Percentiles rank a stretch among this genome's conserved stretches.
Conservation (phyloP, 257 asterid species). For the Solanum paucissectum region DNA sequence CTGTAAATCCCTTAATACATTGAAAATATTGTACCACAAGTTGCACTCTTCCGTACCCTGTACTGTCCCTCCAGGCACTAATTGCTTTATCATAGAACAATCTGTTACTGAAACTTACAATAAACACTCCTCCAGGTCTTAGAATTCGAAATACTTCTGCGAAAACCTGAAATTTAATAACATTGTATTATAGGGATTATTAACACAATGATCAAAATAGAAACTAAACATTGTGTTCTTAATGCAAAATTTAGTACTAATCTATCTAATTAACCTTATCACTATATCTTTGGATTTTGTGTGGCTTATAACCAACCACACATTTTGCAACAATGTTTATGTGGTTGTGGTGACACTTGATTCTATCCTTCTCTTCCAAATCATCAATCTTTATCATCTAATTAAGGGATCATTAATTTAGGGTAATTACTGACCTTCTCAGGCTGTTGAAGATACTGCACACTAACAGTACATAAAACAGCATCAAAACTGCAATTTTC, state of each 20-base stretch:
- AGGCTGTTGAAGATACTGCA: slow-evolving; percentile 83
- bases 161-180: slow-evolving; percentile 33
- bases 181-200: not conserved
- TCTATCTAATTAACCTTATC: not conserved
- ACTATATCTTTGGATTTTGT: not conserved
- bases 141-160: slow-evolving; percentile 50
- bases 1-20: slow-evolving; percentile 59
- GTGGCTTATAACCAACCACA: not conserved
- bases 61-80: slow-evolving; percentile 65
- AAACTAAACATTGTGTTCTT: not conserved
- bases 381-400: not conserved
- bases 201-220: not conserved
- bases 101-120: slow-evolving; percentile 71
- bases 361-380: not conserved
- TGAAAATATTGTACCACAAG: slow-evolving; percentile 66
- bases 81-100: slow-evolving; percentile 75
- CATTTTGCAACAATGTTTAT: not conserved
- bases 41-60: slow-evolving; percentile 45
- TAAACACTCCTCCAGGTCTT: slow-evolving; percentile 65
- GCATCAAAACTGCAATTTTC: slow-evolving; percentile 50
- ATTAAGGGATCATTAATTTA: too few relatives aligned
- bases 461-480: slow-evolving; percentile 74
- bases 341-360: not conserved
- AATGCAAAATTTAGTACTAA: not conserved
- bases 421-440: slow-evolving; percentile 37